A percentile compares a stretch with the other conserved stretches of the same genome.
These are phyloP conservation scores for Aechmea fasciata DNA, from an alignment of 176 grass and related monocot genomes.

Conservation along the genomic window DNA sequence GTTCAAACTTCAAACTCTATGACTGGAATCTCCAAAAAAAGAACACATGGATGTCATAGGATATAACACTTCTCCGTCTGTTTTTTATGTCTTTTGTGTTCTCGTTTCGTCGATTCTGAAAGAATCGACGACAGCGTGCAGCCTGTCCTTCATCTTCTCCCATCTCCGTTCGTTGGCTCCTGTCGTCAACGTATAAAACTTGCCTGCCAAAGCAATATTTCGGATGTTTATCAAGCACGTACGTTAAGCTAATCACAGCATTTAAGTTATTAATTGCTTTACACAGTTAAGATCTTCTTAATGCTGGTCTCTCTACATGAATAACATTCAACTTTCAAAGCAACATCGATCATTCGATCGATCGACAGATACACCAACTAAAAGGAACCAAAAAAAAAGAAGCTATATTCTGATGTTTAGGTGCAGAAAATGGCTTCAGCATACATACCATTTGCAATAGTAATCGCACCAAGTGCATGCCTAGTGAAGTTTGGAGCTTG, in stretches of 20 bases:
- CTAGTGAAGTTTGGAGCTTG: constrained; percentile 85
- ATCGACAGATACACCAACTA: neutral
- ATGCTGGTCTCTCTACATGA: neutral
- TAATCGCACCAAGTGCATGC: constrained; percentile 76
- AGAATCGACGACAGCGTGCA: constrained; percentile 59
- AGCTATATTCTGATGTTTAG: neutral
- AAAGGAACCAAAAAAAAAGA: too few relatives aligned
- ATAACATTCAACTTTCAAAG: neutral
- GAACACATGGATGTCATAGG: constrained; percentile 1
- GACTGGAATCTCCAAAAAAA: neutral
- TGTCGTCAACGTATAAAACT: constrained; percentile 85
- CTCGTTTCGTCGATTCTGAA: constrained; percentile 63
- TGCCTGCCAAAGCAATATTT: constrained; percentile 39
- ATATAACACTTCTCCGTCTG: neutral
- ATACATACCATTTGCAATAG: constrained; percentile 69
- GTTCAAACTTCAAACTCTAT: neutral
- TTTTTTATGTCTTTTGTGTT: constrained; percentile 14
- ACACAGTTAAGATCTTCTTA: neutral
- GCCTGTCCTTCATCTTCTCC: constrained; percentile 89
- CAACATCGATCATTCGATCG: neutral
- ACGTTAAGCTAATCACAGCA: neutral
- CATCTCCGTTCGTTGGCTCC: constrained; percentile 95
- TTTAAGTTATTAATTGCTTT: neutral
- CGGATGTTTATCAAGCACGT: neutral
- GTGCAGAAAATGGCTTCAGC: neutral